Base-by-base conservation (phyloP, 164 flowering plant genomes). In the Cinnamomum chago region DNA sequence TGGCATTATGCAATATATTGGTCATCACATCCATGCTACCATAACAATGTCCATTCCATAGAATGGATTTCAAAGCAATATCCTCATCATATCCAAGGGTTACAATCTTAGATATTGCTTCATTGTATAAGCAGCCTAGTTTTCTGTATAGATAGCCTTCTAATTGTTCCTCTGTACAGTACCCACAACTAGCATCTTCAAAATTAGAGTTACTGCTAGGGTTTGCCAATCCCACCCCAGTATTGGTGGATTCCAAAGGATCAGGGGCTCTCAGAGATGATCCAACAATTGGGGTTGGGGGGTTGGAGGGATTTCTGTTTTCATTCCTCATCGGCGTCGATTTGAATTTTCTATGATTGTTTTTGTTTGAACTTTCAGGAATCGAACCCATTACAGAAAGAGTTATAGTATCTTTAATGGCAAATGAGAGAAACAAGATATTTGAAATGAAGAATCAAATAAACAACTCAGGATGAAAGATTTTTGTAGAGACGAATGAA, bases 1-100 rank as follows among this genome's bases (percentile, higher is more conserved):
- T 71, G 0, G 94, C 79, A 65, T 92, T 94, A 65, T 90, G 90
- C 85, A 94, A 60, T 10, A 94, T 83, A 71, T 92, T 94, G 0
- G 93, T 83, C 67, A 92, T 69, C 33, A 87, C 90, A 85, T 93
- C 97, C 93, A 88, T 85, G 51, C 88, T 87, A n/a, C 97, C 97
- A 83, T 87, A 94, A 70, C 97, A 96, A 83, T 91, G 90, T 65
- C 98, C 99, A 81, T 88, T 92, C 50, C 84, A 77, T 75, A 96
- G 79, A 0, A 96, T 75, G 11, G 98, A 94, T 47, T 83, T 84
- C 66, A 88, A 35, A 0, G 91, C 92, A 73, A 76, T 78, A 13
- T 91, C 95, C 78, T 91, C 97, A 60, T 87, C 90, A 71, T 89
- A 90, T 2, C 98, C 97, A 71, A 90, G 78, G 0, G 76, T 76